Conservation (phyloP, 2,329 filamentous ascomycete species). For the Tolypocladium inflatum region DNA sequence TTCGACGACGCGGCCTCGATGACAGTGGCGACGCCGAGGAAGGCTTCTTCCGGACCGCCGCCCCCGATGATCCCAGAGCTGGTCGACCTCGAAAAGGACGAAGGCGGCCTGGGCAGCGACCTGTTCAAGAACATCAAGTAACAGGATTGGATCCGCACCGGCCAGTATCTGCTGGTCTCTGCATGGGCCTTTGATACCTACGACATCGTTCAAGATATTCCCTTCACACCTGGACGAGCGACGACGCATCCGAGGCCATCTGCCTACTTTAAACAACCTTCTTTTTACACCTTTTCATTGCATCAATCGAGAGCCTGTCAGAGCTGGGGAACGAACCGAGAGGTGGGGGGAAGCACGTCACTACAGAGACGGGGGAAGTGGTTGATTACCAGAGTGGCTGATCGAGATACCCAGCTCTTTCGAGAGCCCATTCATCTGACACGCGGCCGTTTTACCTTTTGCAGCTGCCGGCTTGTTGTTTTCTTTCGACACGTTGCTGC, state of each 20-base stretch:
- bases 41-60: slow-evolving; percentile 37
- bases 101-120: slow-evolving; percentile 37
- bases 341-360: not conserved
- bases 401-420: slow-evolving; percentile 31
- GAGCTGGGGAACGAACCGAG: not conserved
- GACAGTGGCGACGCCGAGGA: slow-evolving; percentile 8
- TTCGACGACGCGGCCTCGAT: slow-evolving; percentile 24
- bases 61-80: slow-evolving; percentile 54
- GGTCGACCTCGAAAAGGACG: slow-evolving; percentile 39
- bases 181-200: not conserved
- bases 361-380: not conserved
- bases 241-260: slow-evolving; percentile 13
- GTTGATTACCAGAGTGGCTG: slow-evolving; percentile 15
- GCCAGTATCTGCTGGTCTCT: not conserved
- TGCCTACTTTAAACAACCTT: slow-evolving; percentile 5
- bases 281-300: not conserved
- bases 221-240: slow-evolving; percentile 15
- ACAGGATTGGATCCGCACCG: slow-evolving; percentile 3
- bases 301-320: not conserved
- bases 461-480: slow-evolving; percentile 10
- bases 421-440: slow-evolving; percentile 25
- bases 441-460: slow-evolving; percentile 16
- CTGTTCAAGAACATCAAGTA: slow-evolving; percentile 53
- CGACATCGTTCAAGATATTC: slow-evolving; percentile 8
- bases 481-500: slow-evolving; percentile 2